Conservation (phyloP, 1,139 yeast species). For the Suhomyces wounanorum region DNA sequence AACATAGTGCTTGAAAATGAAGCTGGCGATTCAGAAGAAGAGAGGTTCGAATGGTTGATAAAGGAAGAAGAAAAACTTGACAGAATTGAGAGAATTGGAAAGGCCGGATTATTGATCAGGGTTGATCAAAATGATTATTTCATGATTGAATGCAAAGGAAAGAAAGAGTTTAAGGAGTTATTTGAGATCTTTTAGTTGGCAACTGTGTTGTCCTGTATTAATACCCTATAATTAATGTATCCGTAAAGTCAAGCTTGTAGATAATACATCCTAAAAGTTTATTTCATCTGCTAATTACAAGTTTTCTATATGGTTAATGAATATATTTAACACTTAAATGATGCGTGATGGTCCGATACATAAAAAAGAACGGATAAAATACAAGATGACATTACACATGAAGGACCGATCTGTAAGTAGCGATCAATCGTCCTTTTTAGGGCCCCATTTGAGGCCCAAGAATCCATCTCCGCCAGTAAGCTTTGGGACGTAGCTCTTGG, state of each 20-base stretch:
- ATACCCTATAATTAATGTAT: not conserved
- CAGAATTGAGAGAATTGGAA: slow-evolving; percentile 44
- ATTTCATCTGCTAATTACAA: not conserved
- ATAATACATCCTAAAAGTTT: too few relatives aligned
- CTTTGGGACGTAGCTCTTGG: slow-evolving; percentile 39
- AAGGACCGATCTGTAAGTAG: not conserved
- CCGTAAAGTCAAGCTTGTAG: not conserved
- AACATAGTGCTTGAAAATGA: slow-evolving; percentile 29
- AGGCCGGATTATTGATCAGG: slow-evolving; percentile 47
- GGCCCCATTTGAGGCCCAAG: slow-evolving; percentile 85
- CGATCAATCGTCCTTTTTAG: slow-evolving; percentile 51
- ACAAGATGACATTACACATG: slow-evolving; percentile 7
- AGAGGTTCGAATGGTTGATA: slow-evolving; percentile 38
- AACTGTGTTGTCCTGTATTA: slow-evolving; percentile 2
- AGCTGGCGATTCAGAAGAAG: slow-evolving; percentile 18
- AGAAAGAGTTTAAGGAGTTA: slow-evolving; percentile 41
- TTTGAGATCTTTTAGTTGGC: slow-evolving; percentile 29
- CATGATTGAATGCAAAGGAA: slow-evolving; percentile 52
- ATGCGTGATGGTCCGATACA: slow-evolving; percentile 2
- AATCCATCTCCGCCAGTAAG: slow-evolving; percentile 52
- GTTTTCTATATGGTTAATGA: not conserved
- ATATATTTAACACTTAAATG: slow-evolving; percentile 1
- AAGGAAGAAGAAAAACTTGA: slow-evolving; percentile 33
- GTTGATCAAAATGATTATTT: slow-evolving; percentile 33
- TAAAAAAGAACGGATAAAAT: slow-evolving; percentile 2